Evolutionary conservation across 768 basidiomycete genomes (phyloP), one percentile per base, ranked within the genome.

Genomic region (Suillus clintonianus): DNA sequence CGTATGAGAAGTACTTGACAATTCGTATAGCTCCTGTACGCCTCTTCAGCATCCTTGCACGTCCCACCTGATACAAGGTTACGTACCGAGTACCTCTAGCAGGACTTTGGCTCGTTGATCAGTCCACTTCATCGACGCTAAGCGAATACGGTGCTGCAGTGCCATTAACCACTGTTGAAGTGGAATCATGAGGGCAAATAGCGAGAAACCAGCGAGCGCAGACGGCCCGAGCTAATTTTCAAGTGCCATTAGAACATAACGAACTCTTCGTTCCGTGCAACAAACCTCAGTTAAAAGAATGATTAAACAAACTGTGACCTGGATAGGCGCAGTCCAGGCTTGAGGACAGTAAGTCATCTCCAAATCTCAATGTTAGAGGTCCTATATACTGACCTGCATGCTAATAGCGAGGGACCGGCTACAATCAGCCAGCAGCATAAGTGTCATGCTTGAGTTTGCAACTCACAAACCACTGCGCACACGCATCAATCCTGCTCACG

Each of bases 1-100:
- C 90, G 65, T 90, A 91, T 32, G 85, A 87, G 71, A 92, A 92
- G 68, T 87, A 89, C 72, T 90, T 91, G 60, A 92, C 86, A n/a
- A 90, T 82, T 5, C 87, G 82, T 88, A 91, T 90, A 2, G 82
- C 83, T 55, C 83, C 85, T 83, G 59, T 39, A 43, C 42, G 36
- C 19, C 24, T 62, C 17, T 22, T 62, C 36, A 43, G 59, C 22
- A 51, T 32, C 30, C 10, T 15, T 30, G 43, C 62, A 14, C 17
- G 54, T 53, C n/a, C 32, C 6, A 19, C 3, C 6, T 13, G 14
- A n/a, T n/a, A n/a, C 5, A 22, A 22, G 37, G 14, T 22, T 14
- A 66, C 77, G 64, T 72, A 80, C 88, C 82, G 11, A 91, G 72
- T 8, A 89, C 82, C 69, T 91, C 89, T 19, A 86, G 80, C n/a